phyloP scores from a whole-genome alignment of 169 alveolate genomes.

The Plasmodium chabaudi region DNA sequence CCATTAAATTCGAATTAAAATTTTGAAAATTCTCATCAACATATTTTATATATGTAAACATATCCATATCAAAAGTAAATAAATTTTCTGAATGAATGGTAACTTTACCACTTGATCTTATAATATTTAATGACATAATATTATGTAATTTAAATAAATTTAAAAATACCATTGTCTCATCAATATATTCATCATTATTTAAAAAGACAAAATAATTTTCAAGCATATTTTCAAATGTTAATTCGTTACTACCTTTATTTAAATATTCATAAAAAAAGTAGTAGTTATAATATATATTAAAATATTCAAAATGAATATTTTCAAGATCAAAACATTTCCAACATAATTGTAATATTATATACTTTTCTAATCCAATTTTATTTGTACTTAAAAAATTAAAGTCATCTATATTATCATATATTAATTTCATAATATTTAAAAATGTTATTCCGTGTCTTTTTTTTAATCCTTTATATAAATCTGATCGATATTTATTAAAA shows the following conservation, averaged over 20 bases:
- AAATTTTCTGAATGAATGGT: conserved; percentile 67
- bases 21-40: conserved; percentile 65
- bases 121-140: conserved; percentile 46
- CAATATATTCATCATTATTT: conserved; percentile 27
- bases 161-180: conserved; percentile 27
- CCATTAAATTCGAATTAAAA: conserved; percentile 64
- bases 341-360: conserved; percentile 64
- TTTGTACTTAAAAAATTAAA: conserved; percentile 43
- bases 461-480: conserved; percentile 39
- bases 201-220: conserved; percentile 40
- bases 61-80: conserved; percentile 73
- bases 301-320: conserved; percentile 55
- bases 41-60: conserved; percentile 42
- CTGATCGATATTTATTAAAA: conserved; percentile 30
- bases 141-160: conserved; percentile 58
- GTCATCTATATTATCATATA: conserved; percentile 43
- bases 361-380: conserved; percentile 49
- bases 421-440: conserved; percentile 26
- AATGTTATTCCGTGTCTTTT: conserved; percentile 50
- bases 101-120: conserved; percentile 66
- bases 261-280: conserved; percentile 65
- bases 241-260: conserved; percentile 31
- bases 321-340: conserved; percentile 73
- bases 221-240: conserved; percentile 49
- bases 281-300: conserved; percentile 56